These are phyloP conservation scores for Phytophthora uliginosa DNA, from an alignment of 352 stramenopile species.

Conservation along the genomic window DNA sequence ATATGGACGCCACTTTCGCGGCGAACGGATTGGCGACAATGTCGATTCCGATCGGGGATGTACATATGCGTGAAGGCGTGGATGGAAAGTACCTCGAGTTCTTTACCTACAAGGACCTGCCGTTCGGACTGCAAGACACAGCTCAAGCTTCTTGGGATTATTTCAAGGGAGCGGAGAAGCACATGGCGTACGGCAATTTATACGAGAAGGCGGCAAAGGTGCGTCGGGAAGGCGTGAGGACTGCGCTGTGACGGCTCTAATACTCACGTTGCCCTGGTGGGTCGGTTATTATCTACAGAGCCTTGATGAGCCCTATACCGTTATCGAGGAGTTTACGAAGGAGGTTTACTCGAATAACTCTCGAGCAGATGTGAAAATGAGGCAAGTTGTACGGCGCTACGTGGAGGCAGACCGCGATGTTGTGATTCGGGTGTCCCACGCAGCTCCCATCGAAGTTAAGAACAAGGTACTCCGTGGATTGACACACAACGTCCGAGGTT, in stretches of 20 bases:
- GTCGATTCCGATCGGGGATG: slow-evolving; percentile 27
- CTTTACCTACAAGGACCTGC: slow-evolving; percentile 42
- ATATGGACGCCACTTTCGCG: slow-evolving; percentile 24
- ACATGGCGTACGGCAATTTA: slow-evolving; percentile 38
- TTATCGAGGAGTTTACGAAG: slow-evolving; percentile 32
- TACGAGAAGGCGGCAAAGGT: slow-evolving; percentile 42
- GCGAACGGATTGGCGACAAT: slow-evolving; percentile 26
- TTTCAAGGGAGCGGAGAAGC: slow-evolving; percentile 46
- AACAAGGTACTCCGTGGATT: slow-evolving; percentile 34
- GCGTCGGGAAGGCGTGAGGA: background rate
- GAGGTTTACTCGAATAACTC: slow-evolving; percentile 36
- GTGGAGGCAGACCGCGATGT: slow-evolving; percentile 26
- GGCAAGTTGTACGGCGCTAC: slow-evolving; percentile 32
- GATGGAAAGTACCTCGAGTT: slow-evolving; percentile 41
- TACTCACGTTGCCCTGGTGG: background rate
- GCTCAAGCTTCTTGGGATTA: slow-evolving; percentile 44
- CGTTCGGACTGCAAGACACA: slow-evolving; percentile 45
- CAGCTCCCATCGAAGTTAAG: slow-evolving; percentile 27
- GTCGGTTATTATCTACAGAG: slow-evolving; percentile 4
- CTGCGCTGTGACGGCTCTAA: background rate
- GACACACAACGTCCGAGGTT: slow-evolving; percentile 29
- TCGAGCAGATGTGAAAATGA: slow-evolving; percentile 31
- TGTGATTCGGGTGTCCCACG: slow-evolving; percentile 32
- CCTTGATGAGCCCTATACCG: slow-evolving; percentile 16
- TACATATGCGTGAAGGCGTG: slow-evolving; percentile 32